A percentile compares a stretch with the other conserved stretches of the same genome.
These are phyloP conservation scores for Leccinum disarticulatum DNA, from an alignment of 768 basidiomycete genomes.

Conservation along the genomic window DNA sequence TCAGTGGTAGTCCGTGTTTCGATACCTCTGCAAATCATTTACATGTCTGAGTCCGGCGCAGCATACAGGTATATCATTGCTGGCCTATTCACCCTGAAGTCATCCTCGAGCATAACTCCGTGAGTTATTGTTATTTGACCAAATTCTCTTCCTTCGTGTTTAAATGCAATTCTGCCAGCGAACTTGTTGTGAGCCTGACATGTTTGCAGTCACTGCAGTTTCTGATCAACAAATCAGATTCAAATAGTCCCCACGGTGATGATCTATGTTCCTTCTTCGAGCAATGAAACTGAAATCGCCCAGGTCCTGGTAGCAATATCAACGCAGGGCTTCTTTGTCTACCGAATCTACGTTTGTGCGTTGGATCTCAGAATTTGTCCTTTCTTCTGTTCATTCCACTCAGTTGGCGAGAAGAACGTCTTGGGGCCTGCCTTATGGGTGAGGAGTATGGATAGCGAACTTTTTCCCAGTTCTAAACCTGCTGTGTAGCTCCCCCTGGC, in stretches of 20 bases:
- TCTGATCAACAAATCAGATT: not conserved
- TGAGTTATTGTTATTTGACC: not conserved
- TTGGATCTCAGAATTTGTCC: not conserved
- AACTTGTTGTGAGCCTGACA: not conserved
- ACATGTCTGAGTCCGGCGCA: not conserved
- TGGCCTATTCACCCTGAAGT: not conserved
- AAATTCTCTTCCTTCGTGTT: not conserved
- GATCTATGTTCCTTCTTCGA: not conserved
- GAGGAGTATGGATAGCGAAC: not conserved
- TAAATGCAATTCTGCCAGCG: not conserved
- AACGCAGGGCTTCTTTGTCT: constrained; percentile 1
- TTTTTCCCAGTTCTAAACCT: not conserved
- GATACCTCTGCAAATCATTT: not conserved
- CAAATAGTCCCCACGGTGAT: not conserved
- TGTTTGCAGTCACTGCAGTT: not conserved
- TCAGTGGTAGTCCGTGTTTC: not conserved
- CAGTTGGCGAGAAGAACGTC: constrained; percentile 2
- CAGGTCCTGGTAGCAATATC: not conserved
- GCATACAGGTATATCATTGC: not conserved
- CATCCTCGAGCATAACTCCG: not conserved
- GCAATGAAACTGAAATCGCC: not conserved
- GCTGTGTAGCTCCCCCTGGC: not conserved
- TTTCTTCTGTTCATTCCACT: not conserved
- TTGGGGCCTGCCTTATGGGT: constrained; percentile 1
- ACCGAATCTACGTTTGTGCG: constrained; percentile 2